These are phyloP conservation scores for Ceratobasidium sp. DNA, from an alignment of 1,284 basidiomycete genomes.

Conservation along the genomic window DNA sequence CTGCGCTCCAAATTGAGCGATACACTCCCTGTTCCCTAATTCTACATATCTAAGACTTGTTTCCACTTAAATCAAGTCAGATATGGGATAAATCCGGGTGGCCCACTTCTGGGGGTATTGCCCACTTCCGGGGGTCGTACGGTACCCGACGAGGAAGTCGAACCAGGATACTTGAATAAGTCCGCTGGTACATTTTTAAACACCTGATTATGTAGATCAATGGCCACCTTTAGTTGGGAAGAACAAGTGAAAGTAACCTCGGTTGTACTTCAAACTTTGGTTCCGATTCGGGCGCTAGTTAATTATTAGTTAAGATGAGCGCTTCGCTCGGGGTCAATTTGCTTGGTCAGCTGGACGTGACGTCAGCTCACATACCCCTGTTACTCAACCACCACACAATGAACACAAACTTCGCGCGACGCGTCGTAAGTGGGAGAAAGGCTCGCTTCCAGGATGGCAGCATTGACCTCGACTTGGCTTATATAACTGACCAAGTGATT, in stretches of 20 bases:
- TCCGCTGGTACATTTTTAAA: too few relatives aligned
- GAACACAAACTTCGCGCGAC: constrained; percentile 56
- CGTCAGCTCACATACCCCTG: constrained; percentile 7
- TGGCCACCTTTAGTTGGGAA: too few relatives aligned
- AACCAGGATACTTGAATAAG: too few relatives aligned
- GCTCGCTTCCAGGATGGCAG: constrained; percentile 80
- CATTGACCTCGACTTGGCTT: constrained; percentile 82
- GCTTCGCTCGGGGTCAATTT: background rate
- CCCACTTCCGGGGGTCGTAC: background rate
- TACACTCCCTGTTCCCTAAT: background rate
- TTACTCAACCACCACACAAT: constrained; percentile 15
- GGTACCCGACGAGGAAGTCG: background rate
- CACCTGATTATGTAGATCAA: too few relatives aligned
- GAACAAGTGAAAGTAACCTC: too few relatives aligned
- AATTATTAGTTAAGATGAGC: too few relatives aligned
- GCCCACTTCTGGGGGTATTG: constrained; percentile 1
- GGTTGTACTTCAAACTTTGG: too few relatives aligned
- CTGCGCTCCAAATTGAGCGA: background rate
- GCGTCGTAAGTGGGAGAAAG: constrained; percentile 70
- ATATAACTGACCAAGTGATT: constrained; percentile 84
- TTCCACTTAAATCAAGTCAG: background rate
- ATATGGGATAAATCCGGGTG: background rate
- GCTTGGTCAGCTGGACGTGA: constrained; percentile 27
- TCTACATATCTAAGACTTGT: background rate
- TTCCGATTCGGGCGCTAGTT: too few relatives aligned